Percentiles rank a stretch among this genome's conserved stretches.
phyloP scores from a whole-genome alignment of 805 yeast species.

The Scheffersomyces lignosus region DNA sequence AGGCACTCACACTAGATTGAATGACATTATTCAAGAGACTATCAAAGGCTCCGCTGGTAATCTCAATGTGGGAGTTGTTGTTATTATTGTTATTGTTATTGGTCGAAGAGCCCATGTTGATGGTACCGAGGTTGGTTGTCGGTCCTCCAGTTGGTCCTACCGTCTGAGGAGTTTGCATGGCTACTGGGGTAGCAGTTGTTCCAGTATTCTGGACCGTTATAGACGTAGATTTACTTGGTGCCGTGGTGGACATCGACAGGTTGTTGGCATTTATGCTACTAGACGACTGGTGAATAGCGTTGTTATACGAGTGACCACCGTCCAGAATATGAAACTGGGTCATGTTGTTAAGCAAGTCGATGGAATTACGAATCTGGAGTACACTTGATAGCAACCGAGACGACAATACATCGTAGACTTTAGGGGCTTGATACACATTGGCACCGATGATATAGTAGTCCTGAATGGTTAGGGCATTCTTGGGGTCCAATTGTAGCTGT shows the following conservation, averaged over 20 bases:
- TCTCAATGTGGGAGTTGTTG: conserved; percentile 17
- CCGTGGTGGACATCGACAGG: not conserved
- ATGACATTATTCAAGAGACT: conserved; percentile 27
- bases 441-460: conserved; percentile 91
- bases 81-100: conserved; percentile 2
- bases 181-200: conserved; percentile 2
- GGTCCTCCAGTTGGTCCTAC: conserved; percentile 2
- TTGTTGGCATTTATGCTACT: conserved; percentile 6
- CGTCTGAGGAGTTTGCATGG: conserved; percentile 18
- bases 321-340: conserved; percentile 31
- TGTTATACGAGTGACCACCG: conserved; percentile 32
- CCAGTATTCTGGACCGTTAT: conserved; percentile 4
- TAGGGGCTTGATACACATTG: conserved; percentile 88
- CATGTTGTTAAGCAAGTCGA: conserved; percentile 33
- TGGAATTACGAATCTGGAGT: conserved; percentile 32
- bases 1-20: conserved; percentile 7
- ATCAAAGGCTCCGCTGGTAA: conserved; percentile 32
- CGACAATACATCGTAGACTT: conserved; percentile 66
- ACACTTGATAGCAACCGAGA: conserved; percentile 57
- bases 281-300: conserved; percentile 7
- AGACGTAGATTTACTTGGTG: conserved; percentile 3
- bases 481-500: conserved; percentile 62
- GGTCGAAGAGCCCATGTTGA: conserved; percentile 8
- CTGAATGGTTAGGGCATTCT: conserved; percentile 54
- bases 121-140: conserved; percentile 8